A percentile compares a stretch with the other conserved stretches of the same genome.
These are phyloP conservation scores for Neurospora sp. DNA, from an alignment of 495 filamentous ascomycete genomes.

Conservation along the genomic window DNA sequence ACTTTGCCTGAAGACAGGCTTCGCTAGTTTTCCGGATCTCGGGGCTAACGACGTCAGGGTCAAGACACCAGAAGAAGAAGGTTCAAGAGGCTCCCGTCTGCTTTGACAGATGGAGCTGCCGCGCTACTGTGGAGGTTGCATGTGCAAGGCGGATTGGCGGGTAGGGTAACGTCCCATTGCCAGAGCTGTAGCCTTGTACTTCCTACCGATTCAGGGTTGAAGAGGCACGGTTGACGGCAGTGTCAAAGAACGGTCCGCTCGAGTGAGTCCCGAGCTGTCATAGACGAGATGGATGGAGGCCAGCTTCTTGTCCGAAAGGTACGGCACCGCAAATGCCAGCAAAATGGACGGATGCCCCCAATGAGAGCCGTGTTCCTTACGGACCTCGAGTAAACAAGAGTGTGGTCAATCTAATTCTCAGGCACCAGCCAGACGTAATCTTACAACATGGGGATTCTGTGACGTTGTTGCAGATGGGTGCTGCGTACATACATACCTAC, in stretches of 20 bases:
- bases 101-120: background rate
- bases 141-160: background rate
- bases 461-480: background rate
- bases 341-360: slow-evolving; percentile 15
- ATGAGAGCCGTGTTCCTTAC: slow-evolving; percentile 8
- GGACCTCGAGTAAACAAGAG: background rate
- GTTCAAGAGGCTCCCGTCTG: background rate
- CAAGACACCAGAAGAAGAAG: background rate
- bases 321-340: background rate
- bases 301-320: background rate
- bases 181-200: background rate
- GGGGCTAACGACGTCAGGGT: background rate
- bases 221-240: background rate
- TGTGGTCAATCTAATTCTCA: background rate
- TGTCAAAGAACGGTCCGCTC: background rate
- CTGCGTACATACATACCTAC: background rate
- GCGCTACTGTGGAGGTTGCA: background rate
- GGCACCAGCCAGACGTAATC: background rate
- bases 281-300: background rate
- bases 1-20: background rate
- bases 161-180: background rate
- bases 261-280: background rate
- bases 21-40: background rate
- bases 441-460: background rate
- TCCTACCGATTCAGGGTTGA: background rate